Conservation (phyloP, 257 asterid species). For the Salvia hispanica region DNA sequence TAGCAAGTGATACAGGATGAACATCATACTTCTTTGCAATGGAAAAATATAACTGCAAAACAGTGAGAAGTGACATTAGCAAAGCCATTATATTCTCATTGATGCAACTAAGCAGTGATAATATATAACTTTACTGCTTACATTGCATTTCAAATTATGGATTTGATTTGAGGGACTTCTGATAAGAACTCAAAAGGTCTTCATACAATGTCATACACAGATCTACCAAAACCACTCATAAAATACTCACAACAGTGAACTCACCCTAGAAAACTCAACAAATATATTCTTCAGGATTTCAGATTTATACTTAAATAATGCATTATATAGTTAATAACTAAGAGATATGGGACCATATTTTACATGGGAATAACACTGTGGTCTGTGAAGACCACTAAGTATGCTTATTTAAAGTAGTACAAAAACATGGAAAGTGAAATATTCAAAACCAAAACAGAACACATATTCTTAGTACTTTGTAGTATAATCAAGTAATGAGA, state of each 20-base stretch:
- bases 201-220: background rate
- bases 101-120: constrained; percentile 14
- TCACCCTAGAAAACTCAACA: background rate
- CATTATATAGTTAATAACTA: constrained; percentile 20
- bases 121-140: constrained; percentile 5
- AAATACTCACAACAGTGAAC: background rate
- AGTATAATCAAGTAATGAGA: constrained; percentile 15
- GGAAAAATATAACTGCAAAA: constrained; percentile 62
- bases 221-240: background rate
- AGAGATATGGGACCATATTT: background rate
- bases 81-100: constrained; percentile 7
- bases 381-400: constrained; percentile 1
- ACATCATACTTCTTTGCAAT: constrained; percentile 56
- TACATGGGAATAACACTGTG: background rate
- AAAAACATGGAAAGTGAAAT: constrained; percentile 1
- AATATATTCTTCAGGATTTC: background rate
- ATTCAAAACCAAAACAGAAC: constrained; percentile 11
- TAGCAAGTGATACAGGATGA: constrained; percentile 81
- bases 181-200: background rate
- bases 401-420: constrained; percentile 17
- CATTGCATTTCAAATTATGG: background rate
- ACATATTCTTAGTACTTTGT: background rate
- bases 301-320: background rate
- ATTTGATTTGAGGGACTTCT: background rate
- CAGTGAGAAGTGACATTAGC: constrained; percentile 26